Evolutionary conservation across 164 flowering plant genomes (phyloP).

Genomic region (Magnolia officinalis): DNA sequence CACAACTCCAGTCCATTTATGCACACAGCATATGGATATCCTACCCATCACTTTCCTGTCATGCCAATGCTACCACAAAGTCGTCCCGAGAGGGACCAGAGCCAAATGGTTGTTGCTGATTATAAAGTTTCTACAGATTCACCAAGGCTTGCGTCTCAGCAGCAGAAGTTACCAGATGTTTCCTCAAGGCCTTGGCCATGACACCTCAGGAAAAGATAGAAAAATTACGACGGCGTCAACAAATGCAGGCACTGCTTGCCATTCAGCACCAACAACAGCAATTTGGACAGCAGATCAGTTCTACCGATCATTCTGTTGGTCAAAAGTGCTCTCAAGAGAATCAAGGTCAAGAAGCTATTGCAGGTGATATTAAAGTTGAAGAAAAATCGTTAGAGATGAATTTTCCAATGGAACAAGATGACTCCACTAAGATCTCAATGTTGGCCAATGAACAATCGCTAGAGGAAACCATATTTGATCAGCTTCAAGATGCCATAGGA

Average conservation of each 20-base stretch:
- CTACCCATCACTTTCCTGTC: slow-evolving; percentile 29
- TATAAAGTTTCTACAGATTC: slow-evolving; percentile 33
- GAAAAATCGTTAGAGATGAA: slow-evolving; percentile 38
- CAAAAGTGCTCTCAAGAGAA: slow-evolving; percentile 28
- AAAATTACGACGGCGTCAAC: slow-evolving; percentile 78
- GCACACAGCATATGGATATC: slow-evolving; percentile 31
- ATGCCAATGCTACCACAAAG: slow-evolving; percentile 28
- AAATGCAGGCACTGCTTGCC: slow-evolving; percentile 85
- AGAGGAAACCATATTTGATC: slow-evolving; percentile 52
- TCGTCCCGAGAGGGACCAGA: slow-evolving; percentile 29
- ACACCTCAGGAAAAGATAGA: slow-evolving; percentile 91
- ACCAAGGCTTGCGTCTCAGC: slow-evolving; percentile 15
- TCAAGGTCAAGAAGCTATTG: slow-evolving; percentile 28
- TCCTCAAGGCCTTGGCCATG: slow-evolving; percentile 44
- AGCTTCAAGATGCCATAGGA: slow-evolving; percentile 60
- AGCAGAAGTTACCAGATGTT: slow-evolving; percentile 25
- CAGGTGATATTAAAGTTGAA: slow-evolving; percentile 31
- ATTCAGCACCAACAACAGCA: slow-evolving; percentile 79
- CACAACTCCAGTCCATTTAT: slow-evolving; percentile 32
- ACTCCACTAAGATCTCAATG: slow-evolving; percentile 36
- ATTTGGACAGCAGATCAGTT: slow-evolving; percentile 36
- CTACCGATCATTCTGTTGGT: slow-evolving; percentile 22
- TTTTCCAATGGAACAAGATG: slow-evolving; percentile 46
- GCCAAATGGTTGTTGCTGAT: slow-evolving; percentile 27
- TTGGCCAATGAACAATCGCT: slow-evolving; percentile 37